These are phyloP conservation scores for Chytriomyces confervae DNA, from an alignment of 192 early-diverging fungal genomes.

Conservation along the genomic window DNA sequence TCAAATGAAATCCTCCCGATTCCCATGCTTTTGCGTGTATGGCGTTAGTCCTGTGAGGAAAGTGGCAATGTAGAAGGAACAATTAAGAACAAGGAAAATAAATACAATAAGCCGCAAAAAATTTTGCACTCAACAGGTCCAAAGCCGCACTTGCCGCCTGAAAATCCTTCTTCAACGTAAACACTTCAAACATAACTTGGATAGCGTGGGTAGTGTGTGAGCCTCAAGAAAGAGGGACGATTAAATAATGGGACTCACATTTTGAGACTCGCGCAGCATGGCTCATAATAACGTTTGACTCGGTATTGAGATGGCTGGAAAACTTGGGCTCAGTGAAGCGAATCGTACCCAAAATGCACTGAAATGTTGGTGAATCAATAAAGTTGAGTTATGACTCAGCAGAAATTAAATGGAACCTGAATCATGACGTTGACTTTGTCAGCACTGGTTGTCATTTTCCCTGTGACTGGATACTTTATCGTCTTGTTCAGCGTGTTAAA, in stretches of 20 bases:
- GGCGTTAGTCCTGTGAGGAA: constrained; percentile 41
- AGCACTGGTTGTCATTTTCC: constrained; percentile 37
- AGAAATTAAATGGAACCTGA: constrained; percentile 43
- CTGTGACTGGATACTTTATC: constrained; percentile 47
- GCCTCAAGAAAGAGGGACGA: not conserved
- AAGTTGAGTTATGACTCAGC: not conserved
- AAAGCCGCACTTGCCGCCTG: constrained; percentile 34
- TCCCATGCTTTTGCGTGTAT: constrained; percentile 55
- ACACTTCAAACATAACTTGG: constrained; percentile 46
- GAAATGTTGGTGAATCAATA: not conserved
- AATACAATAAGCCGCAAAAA: not conserved
- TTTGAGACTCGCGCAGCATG: constrained; percentile 42
- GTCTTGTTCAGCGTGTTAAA: constrained; percentile 55
- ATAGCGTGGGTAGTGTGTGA: not conserved
- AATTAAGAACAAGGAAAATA: constrained; percentile 6
- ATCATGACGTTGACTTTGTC: constrained; percentile 61
- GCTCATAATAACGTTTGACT: constrained; percentile 36
- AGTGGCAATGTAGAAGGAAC: not conserved
- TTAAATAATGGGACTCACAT: constrained; percentile 34
- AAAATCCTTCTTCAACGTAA: constrained; percentile 35
- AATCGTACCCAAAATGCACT: constrained; percentile 48
- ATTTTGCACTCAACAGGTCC: constrained; percentile 43
- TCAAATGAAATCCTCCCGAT: constrained; percentile 48
- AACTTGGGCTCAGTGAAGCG: constrained; percentile 39
- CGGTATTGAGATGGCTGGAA: constrained; percentile 11